These are phyloP conservation scores for Coemansia sp. DNA, from an alignment of 192 early-diverging fungal genomes.

Conservation along the genomic window DNA sequence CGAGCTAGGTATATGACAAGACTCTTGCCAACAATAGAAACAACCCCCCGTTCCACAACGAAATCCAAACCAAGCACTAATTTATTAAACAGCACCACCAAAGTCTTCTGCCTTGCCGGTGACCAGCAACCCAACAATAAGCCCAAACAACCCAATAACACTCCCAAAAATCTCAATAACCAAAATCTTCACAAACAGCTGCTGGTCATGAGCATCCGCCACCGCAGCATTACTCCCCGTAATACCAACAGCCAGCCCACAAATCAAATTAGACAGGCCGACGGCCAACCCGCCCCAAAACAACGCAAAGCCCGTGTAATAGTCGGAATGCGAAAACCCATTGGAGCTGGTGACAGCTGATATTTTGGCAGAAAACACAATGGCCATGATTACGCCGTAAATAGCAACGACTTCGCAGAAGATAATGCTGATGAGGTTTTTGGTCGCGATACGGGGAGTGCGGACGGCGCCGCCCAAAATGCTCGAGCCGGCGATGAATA, in stretches of 20 bases:
- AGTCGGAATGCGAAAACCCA: conserved; percentile 59
- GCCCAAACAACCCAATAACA: conserved; percentile 93
- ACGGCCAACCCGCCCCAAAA: conserved; percentile 98
- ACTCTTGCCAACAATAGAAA: too few relatives aligned
- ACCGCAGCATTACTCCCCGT: conserved; percentile 90
- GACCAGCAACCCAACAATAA: conserved; percentile 90
- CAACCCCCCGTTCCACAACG: too few relatives aligned
- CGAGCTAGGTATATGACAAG: too few relatives aligned
- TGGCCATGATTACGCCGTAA: conserved; percentile 98
- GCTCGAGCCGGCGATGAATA: conserved; percentile 87
- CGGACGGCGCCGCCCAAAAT: conserved; percentile 87
- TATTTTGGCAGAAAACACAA: conserved; percentile 89
- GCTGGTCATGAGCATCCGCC: conserved; percentile 92
- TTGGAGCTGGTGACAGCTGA: conserved; percentile 50
- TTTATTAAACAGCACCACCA: too few relatives aligned
- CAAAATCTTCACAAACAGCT: conserved; percentile 95
- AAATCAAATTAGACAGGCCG: conserved; percentile 87
- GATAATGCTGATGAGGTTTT: conserved; percentile 98
- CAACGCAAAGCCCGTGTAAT: conserved; percentile 87
- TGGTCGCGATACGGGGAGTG: conserved; percentile 89
- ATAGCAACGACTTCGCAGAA: conserved; percentile 99
- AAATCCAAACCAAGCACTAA: too few relatives aligned
- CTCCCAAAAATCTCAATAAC: conserved; percentile 97
- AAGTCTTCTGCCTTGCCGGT: conserved; percentile 40
- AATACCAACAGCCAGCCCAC: conserved; percentile 89